Evolutionary conservation across 495 filamentous ascomycete genomes (phyloP), one percentile per base, ranked within the genome.

Genomic region (Hamigera avellanea): DNA sequence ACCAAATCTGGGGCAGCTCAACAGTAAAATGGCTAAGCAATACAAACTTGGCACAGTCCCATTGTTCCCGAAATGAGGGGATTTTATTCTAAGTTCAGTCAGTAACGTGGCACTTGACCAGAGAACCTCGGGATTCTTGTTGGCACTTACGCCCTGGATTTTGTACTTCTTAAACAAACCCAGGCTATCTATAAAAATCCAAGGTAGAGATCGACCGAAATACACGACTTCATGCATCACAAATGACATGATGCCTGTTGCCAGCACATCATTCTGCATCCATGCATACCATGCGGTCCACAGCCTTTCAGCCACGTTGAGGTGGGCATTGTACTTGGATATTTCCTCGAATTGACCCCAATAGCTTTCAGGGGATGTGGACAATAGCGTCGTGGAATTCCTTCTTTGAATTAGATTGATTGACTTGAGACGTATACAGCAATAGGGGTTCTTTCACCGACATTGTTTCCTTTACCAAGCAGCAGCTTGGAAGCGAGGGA

Each of bases 201-300:
- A 96, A 0, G 89, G 89, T 19, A 95, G 49, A 32, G 82, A 88
- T 19, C 89, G 73, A 37, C 89, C 91, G 52, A 96, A 96, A 67
- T 96, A 96, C 40, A 96, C 75, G 14, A 78, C 15, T 59, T 96
- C 89, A 61, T 96, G 89, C 81, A 95, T 89, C 38, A 81, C 55
- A 59, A 96, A 96, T 33, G 85, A 93, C 83, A 95, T 81, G 64
- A 96, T 88, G 26, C 88, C 89, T 10, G 89, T 96, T 33, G 89
- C 89, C 25, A 96, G 78, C 32, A 81, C 78, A 70, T 96, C 89
- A 50, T 96, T 95, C 50, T 88, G 83, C 86, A 96, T 93, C 75
- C 80, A 96, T n/a, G 87, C 76, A 57, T 96, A 96, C 89, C 89
- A 84, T 54, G 89, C 85, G 16, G 84, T 82, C 89, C 89, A 96